Base-by-base conservation (phyloP, 2,329 filamentous ascomycete genomes). In the Rhytidhysteron rufulum region DNA sequence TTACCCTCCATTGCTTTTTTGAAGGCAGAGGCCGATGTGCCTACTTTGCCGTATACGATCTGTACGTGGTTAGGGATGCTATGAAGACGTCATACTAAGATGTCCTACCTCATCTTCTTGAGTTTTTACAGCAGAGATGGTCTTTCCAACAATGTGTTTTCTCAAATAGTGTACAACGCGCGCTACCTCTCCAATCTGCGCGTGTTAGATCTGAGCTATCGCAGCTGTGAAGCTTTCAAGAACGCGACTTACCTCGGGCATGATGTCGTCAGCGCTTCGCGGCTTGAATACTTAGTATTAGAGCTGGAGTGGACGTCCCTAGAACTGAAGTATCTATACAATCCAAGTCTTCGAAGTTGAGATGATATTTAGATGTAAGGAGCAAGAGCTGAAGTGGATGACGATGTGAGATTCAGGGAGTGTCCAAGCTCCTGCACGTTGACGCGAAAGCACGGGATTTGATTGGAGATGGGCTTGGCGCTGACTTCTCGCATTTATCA, bases 21-120 rank as follows among this genome's bases (percentile, higher is more conserved):
- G 47, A 98, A 89, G 21, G 83, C 85, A 0, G 78, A 65, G 1
- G 84, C 87, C 15, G 78, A 87, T 0, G 86, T 94, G 21, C 90
- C 89, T 16, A 82, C 89, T 67, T 97, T 96, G 52, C 90, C 89
- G 65, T 90, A 98, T 5, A 98, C 78, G 58, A 86, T 91, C 52
- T 60, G 16, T 13, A 13, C 17, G 4, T 30, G 18, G 34, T 43
- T 31, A 41, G 16, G 16, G 13, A 8, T 22, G n/a, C 22, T 13
- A 10, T 27, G 3, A 17, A 15, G 7, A 22, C 9, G 10, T 24
- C 25, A 17, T 22, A 24, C 13, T 9, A 11, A 9, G 18, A 8
- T 9, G 24, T 16, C 51, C 7, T 42, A 60, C 57, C 53, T 73
- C 71, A 68, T 98, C 91, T 55, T 95, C 83, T 47, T 83, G 76